Conservation (phyloP, 768 basidiomycete species). For the Boletus edulis region DNA sequence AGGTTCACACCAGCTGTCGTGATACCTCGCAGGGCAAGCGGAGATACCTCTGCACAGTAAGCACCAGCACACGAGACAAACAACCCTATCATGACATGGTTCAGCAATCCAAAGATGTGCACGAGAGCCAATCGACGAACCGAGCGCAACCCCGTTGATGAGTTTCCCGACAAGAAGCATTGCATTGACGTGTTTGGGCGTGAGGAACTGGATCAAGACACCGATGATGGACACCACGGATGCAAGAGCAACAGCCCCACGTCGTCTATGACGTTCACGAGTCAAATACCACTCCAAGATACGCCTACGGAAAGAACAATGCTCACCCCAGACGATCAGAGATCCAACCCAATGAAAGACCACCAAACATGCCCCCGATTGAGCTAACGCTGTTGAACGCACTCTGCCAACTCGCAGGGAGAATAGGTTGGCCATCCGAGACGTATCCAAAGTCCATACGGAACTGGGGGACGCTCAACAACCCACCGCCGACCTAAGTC, state of each 20-base stretch:
- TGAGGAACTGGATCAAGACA: constrained; percentile 25
- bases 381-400: constrained; percentile 26
- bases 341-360: constrained; percentile 23
- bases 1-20: constrained; percentile 26
- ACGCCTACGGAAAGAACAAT: not conserved
- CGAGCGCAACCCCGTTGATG: constrained; percentile 26
- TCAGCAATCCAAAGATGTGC: not conserved
- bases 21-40: constrained; percentile 25
- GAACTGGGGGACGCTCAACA: constrained; percentile 23
- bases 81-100: constrained; percentile 14
- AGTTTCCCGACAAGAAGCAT: constrained; percentile 26
- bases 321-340: constrained; percentile 21
- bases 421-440: not conserved
- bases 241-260: constrained; percentile 22
- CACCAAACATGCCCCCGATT: constrained; percentile 27
- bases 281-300: not conserved
- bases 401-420: constrained; percentile 29
- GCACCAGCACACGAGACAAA: constrained; percentile 23
- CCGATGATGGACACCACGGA: constrained; percentile 20
- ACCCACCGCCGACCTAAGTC: constrained; percentile 18
- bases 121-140: not conserved
- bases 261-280: constrained; percentile 13
- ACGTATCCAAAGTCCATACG: constrained; percentile 26
- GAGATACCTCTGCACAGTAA: constrained; percentile 30
- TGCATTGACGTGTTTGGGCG: constrained; percentile 21